Evolutionary conservation across 2,329 filamentous ascomycete species (phyloP).

Genomic region (Epichloe coenophiala): DNA sequence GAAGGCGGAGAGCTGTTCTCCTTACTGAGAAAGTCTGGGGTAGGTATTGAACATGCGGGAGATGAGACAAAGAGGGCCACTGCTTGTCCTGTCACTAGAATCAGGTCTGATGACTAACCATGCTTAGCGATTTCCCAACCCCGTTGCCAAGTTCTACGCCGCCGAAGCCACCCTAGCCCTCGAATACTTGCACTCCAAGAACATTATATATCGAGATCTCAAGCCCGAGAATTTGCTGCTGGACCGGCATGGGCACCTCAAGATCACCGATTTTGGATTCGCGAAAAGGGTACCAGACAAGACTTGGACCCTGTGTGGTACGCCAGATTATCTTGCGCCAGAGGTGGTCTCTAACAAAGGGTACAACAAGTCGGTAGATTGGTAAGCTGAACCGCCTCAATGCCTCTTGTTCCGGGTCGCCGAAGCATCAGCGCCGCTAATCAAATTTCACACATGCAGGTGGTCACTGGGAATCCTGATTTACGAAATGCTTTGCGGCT

Average conservation of each 20-base stretch:
- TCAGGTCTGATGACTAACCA: background rate
- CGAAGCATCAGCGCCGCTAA: constrained; percentile 1
- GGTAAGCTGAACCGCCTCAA: constrained; percentile 45
- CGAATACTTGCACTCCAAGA: constrained; percentile 85
- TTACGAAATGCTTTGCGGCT: constrained; percentile 98
- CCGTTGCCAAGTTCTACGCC: constrained; percentile 97
- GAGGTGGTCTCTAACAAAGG: constrained; percentile 99
- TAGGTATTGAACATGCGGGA: constrained; percentile 23
- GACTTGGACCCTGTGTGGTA: constrained; percentile 97
- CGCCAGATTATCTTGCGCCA: constrained; percentile 90
- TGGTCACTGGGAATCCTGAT: constrained; percentile 98
- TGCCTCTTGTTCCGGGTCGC: background rate
- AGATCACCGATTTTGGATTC: constrained; percentile 97
- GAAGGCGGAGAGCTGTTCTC: constrained; percentile 97
- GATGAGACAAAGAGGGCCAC: background rate
- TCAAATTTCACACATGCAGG: constrained; percentile 34
- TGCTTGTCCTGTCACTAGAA: background rate
- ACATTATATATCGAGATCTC: constrained; percentile 96
- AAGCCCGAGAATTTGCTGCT: constrained; percentile 91
- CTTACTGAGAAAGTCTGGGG: constrained; percentile 83
- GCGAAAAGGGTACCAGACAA: constrained; percentile 97
- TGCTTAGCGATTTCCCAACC: constrained; percentile 87
- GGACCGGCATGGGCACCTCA: constrained; percentile 85
- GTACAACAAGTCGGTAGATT: constrained; percentile 99
- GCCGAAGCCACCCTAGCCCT: constrained; percentile 92